Evolutionary conservation across 2,329 filamentous ascomycete species (phyloP).

Genomic region (Fusarium multiceps): DNA sequence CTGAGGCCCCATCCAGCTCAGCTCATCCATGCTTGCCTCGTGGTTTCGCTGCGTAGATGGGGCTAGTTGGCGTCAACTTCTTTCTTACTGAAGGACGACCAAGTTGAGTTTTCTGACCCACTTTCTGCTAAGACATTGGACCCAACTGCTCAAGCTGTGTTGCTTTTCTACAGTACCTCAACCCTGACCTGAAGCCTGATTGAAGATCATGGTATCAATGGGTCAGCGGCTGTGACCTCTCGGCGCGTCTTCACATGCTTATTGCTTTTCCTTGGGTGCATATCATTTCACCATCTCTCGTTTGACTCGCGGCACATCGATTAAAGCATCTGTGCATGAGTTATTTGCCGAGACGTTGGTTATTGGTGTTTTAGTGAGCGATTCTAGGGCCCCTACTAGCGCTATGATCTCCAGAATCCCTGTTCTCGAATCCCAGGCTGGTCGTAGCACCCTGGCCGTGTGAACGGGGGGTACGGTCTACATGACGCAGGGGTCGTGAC

Average conservation of each 20-base stretch:
- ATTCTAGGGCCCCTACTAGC: slow-evolving; percentile 31
- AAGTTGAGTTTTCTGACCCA: not conserved
- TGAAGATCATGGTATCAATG: slow-evolving; percentile 12
- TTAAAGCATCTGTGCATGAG: slow-evolving; percentile 13
- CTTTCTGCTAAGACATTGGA: not conserved
- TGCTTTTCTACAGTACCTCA: not conserved
- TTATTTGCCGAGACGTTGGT: slow-evolving; percentile 23
- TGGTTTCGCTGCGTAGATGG: slow-evolving; percentile 25
- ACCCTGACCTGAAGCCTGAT: slow-evolving; percentile 8
- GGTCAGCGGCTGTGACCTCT: not conserved
- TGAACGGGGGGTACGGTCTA: not conserved
- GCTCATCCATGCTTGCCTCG: slow-evolving; percentile 34
- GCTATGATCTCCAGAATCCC: slow-evolving; percentile 41
- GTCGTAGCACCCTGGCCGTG: slow-evolving; percentile 10
- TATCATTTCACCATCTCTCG: not conserved
- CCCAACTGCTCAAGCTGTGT: not conserved
- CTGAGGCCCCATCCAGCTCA: slow-evolving; percentile 2
- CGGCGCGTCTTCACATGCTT: slow-evolving; percentile 2
- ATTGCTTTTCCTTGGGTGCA: not conserved
- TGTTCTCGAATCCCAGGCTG: slow-evolving; percentile 32
- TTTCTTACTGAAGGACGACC: slow-evolving; percentile 1
- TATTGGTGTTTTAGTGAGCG: slow-evolving; percentile 1
- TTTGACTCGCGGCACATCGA: slow-evolving; percentile 1
- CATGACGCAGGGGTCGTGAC: slow-evolving; percentile 10
- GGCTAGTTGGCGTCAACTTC: not conserved